phyloP scores from a whole-genome alignment of 2,329 filamentous ascomycete genomes.

The Zymoseptoria crescenta region DNA sequence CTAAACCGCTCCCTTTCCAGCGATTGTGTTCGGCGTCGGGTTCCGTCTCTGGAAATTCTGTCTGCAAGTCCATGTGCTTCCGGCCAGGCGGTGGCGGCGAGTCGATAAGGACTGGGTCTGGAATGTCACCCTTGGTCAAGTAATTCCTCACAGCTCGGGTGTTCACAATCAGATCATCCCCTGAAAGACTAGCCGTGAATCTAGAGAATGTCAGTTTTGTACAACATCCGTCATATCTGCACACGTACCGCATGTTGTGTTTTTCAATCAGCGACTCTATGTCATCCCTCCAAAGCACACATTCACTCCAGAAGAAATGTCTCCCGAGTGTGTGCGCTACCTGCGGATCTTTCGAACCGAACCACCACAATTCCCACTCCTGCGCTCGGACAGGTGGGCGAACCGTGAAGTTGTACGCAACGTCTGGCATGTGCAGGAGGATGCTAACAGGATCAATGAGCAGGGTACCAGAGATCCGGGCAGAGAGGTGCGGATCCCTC shows the following conservation, averaged over 20 bases:
- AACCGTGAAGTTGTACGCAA: slow-evolving; percentile 63
- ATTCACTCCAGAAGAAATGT: slow-evolving; percentile 65
- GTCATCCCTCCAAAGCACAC: slow-evolving; percentile 63
- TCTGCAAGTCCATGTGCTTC: slow-evolving; percentile 21
- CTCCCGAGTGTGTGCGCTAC: slow-evolving; percentile 57
- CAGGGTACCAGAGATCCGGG: slow-evolving; percentile 42
- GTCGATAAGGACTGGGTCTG: slow-evolving; percentile 19
- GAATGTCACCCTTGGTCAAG: slow-evolving; percentile 35
- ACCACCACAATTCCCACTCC: slow-evolving; percentile 64
- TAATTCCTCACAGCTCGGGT: slow-evolving; percentile 52
- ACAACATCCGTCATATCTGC: not conserved
- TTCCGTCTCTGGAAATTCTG: slow-evolving; percentile 26
- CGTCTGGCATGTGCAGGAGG: slow-evolving; percentile 59
- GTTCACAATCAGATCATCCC: slow-evolving; percentile 58
- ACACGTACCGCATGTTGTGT: slow-evolving; percentile 19
- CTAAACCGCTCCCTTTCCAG: slow-evolving; percentile 39
- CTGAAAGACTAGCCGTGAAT: slow-evolving; percentile 53
- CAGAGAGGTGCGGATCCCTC: slow-evolving; percentile 38
- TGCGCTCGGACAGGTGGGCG: slow-evolving; percentile 45
- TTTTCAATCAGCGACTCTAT: slow-evolving; percentile 35
- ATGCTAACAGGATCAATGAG: slow-evolving; percentile 59
- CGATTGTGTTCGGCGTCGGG: slow-evolving; percentile 20
- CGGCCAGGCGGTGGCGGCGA: slow-evolving; percentile 10
- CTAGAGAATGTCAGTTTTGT: not conserved
- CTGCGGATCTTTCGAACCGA: slow-evolving; percentile 59